Conservation (phyloP, 2,329 filamentous ascomycete genomes). For the Stagonosporopsis cucurbitacearum region DNA sequence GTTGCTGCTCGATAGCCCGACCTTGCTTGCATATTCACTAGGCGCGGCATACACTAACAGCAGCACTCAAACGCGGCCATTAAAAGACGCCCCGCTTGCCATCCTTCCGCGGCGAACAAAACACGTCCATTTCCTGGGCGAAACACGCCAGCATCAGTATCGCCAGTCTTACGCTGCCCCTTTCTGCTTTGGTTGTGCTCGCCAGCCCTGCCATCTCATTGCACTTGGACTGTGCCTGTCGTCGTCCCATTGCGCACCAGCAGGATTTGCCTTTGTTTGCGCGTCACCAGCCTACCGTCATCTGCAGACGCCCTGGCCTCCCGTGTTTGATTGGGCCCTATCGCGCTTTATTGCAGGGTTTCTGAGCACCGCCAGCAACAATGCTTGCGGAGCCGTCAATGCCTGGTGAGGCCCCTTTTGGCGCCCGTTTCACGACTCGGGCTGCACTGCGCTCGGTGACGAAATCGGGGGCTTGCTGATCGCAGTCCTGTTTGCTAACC, state of each 20-base stretch:
- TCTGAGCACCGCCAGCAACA: conserved; percentile 41
- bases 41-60: conserved; percentile 27
- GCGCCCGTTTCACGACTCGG: conserved; percentile 44
- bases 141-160: conserved; percentile 39
- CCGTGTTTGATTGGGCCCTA: conserved; percentile 43
- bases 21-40: conserved; percentile 22
- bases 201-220: conserved; percentile 6
- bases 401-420: conserved; percentile 49
- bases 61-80: conserved; percentile 21
- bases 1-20: conserved; percentile 8
- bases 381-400: conserved; percentile 52
- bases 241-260: conserved; percentile 19
- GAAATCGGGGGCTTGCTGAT: conserved; percentile 34
- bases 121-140: conserved; percentile 27
- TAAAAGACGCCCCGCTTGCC: conserved; percentile 29
- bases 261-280: conserved; percentile 24
- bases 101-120: conserved; percentile 22
- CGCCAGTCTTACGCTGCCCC: conserved; percentile 41
- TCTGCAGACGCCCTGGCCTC: conserved; percentile 30
- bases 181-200: conserved; percentile 17
- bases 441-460: conserved; percentile 33
- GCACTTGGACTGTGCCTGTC: conserved; percentile 8
- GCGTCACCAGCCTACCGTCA: conserved; percentile 33
- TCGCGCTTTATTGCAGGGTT: conserved; percentile 43
- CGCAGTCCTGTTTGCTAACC: conserved; percentile 22